Evolutionary conservation across 768 basidiomycete species (phyloP).

Genomic region (Clavulina sp.): DNA sequence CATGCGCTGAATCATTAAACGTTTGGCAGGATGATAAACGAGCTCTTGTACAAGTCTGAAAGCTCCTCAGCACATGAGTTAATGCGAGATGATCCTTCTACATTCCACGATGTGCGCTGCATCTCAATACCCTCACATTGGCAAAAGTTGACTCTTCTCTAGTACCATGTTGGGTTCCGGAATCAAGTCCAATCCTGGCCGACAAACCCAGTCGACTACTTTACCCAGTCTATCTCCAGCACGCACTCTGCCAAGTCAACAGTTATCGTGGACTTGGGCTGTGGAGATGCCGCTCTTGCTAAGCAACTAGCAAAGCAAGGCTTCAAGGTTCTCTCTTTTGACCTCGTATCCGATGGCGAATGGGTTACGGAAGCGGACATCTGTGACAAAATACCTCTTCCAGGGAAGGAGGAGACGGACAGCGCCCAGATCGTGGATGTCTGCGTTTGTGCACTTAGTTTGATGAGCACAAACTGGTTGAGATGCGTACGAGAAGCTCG

Average conservation of each 20-base stretch:
- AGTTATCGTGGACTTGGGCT: slow-evolving; percentile 84
- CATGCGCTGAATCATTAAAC: neutral
- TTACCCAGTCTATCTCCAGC: slow-evolving; percentile 41
- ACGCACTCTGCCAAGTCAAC: slow-evolving; percentile 39
- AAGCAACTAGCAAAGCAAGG: slow-evolving; percentile 52
- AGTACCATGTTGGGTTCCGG: slow-evolving; percentile 92
- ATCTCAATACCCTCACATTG: neutral
- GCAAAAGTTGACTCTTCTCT: slow-evolving; percentile 2
- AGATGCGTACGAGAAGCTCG: slow-evolving; percentile 75
- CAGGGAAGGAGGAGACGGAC: slow-evolving; percentile 49
- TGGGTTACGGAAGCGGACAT: slow-evolving; percentile 87
- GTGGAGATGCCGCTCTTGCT: slow-evolving; percentile 84
- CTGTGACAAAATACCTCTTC: slow-evolving; percentile 61
- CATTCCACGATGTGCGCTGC: slow-evolving; percentile 59
- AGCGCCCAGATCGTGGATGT: slow-evolving; percentile 75
- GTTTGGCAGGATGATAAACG: slow-evolving; percentile 72
- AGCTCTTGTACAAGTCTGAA: slow-evolving; percentile 74
- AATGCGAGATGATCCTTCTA: slow-evolving; percentile 67
- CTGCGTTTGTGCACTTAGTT: slow-evolving; percentile 81
- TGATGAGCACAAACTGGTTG: slow-evolving; percentile 98
- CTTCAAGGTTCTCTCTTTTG: slow-evolving; percentile 55
- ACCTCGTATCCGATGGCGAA: slow-evolving; percentile 53
- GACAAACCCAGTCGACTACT: slow-evolving; percentile 76
- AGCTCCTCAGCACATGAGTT: slow-evolving; percentile 56
- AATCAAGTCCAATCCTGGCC: slow-evolving; percentile 89